A percentile compares a stretch with the other conserved stretches of the same genome.
phyloP scores from a whole-genome alignment of 371 early-diverging fungal species.

The Mycotypha africana region DNA sequence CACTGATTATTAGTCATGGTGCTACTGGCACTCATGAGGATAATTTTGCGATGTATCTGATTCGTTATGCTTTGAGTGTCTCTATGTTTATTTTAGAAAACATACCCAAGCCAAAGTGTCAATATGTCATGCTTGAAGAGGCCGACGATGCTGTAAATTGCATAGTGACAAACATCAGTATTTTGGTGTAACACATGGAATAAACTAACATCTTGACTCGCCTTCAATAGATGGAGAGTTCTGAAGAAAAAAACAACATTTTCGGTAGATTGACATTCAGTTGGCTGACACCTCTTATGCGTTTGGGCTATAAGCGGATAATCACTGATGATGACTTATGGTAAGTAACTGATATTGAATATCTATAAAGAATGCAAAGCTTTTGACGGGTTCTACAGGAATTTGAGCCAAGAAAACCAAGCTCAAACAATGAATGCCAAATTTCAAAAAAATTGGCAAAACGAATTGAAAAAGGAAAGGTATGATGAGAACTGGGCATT shows the following conservation, averaged over 20 bases:
- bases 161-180: too few species aligned
- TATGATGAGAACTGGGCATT: constrained; percentile 10
- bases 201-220: neutral
- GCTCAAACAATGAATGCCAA: constrained; percentile 45
- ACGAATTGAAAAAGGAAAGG: constrained; percentile 43
- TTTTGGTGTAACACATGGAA: too few species aligned
- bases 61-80: constrained; percentile 30
- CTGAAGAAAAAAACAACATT: constrained; percentile 74
- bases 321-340: constrained; percentile 68
- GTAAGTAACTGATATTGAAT: too few species aligned
- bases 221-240: constrained; percentile 29
- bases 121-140: constrained; percentile 41
- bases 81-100: constrained; percentile 49
- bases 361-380: too few species aligned
- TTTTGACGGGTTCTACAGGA: constrained; percentile 11
- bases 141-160: too few species aligned
- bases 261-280: constrained; percentile 71
- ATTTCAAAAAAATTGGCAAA: constrained; percentile 63
- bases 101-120: constrained; percentile 38
- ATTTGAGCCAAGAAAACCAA: constrained; percentile 48
- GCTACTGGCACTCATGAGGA: constrained; percentile 11
- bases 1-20: constrained; percentile 30
- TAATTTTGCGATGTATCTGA: constrained; percentile 24
- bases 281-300: constrained; percentile 83
- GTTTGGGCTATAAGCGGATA: constrained; percentile 60